Evolutionary conservation across 345 rosid species (phyloP), one percentile per base, ranked within the genome.

Genomic region (Dipteronia dyeriana): DNA sequence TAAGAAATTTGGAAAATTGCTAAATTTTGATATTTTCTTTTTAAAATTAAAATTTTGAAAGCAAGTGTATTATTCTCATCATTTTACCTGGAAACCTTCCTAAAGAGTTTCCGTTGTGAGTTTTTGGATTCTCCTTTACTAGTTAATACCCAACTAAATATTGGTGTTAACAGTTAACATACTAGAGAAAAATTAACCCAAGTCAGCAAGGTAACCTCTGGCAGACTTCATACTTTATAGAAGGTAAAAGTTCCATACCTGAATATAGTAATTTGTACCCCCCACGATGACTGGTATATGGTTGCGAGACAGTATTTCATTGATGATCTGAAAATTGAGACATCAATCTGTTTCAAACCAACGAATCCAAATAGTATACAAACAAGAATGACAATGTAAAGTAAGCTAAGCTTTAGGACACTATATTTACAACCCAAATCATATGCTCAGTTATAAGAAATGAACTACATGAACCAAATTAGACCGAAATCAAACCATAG

Each of bases 211-310:
- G 12, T 6, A 79, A 68, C 11, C 45, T 59, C 31, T 29, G 26
- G 7, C 16, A 47, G 20, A 53, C 16, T 26, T 70, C 26, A 62
- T 61, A 5, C 26, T 71, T 34, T 11, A 13, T 39, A 67, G 45
- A 80, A 75, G 29, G 16, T 2, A 71, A 61, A 41, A 62, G 25
- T 68, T 72, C 8, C 70, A 19, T 73, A 94, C 99, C 94, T 96
- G 99, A 82, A 94, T 94, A 75, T 96, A 96, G 79, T 91, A 96
- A 84, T 92, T 86, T 39, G 98, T 92, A 8, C 99, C 99, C 69
- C 99, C 99, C 79, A 92, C 98, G 71, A 96, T 87, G 57, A 96
- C 90, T 0, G 98, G 99, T 75, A 96, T 54, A 82, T 69, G 79
- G 80, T 89, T 80, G 5, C 99, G 97, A 66, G 95, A 87, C 66